Evolutionary conservation across 805 yeast genomes (phyloP), one percentile per base, ranked within the genome.

Genomic region (Saccharomyces eubayanus): DNA sequence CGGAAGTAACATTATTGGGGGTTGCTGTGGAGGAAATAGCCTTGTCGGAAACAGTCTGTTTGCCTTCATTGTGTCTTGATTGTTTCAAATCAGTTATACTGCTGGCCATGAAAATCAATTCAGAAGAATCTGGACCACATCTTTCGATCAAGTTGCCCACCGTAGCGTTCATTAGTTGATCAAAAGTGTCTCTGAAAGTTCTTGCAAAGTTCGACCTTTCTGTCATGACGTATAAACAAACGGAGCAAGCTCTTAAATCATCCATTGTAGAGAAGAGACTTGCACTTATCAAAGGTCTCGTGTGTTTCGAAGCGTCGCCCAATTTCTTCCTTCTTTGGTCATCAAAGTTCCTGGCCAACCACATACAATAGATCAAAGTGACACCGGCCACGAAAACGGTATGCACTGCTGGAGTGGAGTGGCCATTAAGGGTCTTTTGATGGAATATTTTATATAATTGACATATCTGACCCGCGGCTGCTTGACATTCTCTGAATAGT

Each of bases 391-490:
- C 82, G 63, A 83, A 83, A 10, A 80, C 82, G 0, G 86, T 81
- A 62, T 83, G 87, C 46, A 83, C 81, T 11, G 85, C 83, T 31
- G 84, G 77, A 0, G 84, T 82, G 0, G 87, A 81, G 62, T 81
- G 85, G 2, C 87, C 87, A 52, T 73, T 72, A 1, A 79, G 80
- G 0, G 86, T 81, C 59, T 77, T 80, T 61, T 82, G 83, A 65
- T 81, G 85, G 63, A 81, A 82, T 12, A 78, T 81, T 57, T 82
- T 81, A 63, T 82, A 80, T 28, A 82, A 71, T 58, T 80, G 85
- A 62, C 87, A 82, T 43, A 83, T 79, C 63, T 82, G 85, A 28
- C 87, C 88, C 0, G 87, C 86, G 27, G 86, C 87, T 1, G 84
- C 84, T 62, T 83, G 87, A 64, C 88, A 83, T 65, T 83, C 86